A percentile compares a stretch with the other conserved stretches of the same genome.
Conservation (phyloP, 768 basidiomycete genomes). For the Mrakia hoshinonis region DNA sequence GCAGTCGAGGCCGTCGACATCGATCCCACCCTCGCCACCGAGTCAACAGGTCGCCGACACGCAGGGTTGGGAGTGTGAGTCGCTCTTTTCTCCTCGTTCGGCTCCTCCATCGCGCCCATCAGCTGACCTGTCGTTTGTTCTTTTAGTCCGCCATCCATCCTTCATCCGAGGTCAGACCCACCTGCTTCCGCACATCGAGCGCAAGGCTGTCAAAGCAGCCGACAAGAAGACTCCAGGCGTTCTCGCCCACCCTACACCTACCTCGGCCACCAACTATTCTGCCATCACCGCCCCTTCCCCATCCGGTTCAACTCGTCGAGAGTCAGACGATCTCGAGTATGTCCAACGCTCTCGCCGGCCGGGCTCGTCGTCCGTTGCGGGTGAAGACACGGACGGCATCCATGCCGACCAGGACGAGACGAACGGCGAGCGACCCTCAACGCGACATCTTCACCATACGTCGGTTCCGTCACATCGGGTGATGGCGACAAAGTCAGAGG, state of each 20-base stretch:
- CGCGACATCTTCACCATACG: too few species aligned
- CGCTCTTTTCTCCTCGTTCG: neutral
- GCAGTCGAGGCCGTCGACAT: conserved; percentile 13
- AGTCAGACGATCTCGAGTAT: too few species aligned
- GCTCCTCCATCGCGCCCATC: neutral
- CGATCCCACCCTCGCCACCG: neutral
- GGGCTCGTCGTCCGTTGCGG: too few species aligned
- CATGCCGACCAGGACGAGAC: too few species aligned
- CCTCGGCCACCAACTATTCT: neutral
- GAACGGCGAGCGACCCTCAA: too few species aligned
- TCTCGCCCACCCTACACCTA: neutral
- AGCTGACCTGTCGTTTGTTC: neutral
- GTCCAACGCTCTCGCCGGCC: too few species aligned
- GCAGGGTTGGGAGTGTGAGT: conserved; percentile 4
- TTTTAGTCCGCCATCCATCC: conserved; percentile 1
- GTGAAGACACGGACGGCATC: too few species aligned
- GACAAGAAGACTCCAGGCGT: neutral
- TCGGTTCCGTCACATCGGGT: too few species aligned
- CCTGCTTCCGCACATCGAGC: conserved; percentile 2
- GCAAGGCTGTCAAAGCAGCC: conserved; percentile 1
- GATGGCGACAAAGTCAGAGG: too few species aligned
- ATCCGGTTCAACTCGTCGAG: neutral
- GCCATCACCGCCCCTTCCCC: neutral
- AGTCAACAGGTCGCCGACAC: neutral
- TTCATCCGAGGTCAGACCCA: conserved; percentile 4